Evolutionary conservation across 345 rosid genomes (phyloP), one percentile per base, ranked within the genome.

Genomic region (Lepidium didymum): DNA sequence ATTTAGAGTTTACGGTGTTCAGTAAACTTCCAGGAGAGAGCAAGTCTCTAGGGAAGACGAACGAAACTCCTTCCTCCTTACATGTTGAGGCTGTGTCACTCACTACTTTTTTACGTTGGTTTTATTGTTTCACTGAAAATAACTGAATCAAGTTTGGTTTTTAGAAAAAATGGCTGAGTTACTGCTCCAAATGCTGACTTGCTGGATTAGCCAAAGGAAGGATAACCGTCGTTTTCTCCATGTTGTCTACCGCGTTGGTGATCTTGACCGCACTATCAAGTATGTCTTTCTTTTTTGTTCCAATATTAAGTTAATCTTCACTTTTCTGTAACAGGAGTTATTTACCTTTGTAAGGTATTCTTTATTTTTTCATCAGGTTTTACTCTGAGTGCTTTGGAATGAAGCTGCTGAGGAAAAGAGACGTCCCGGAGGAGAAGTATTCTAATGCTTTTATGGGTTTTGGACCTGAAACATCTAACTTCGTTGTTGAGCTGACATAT

Each of bases 351-450:
- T 23, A 13, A 23, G 67, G 5, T 45, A n/a, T 16, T 49, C 3
- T 21, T 40, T 27, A 4, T 9, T 18, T 60, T 36, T 27, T 55
- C 50, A 29, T 29, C 70, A 88, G 98, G 80, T 92, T 92, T 62
- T 92, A 92, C 64, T 90, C 96, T 10, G 98, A 92, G 68, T 81
- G 90, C 72, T 86, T 90, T 42, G 98, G 98, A 58, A 92, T 92
- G 98, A 88, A 86, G 75, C 62, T 92, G 67, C 64, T 88, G 86
- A 88, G 98, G 83, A 49, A 92, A 67, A 90, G 98, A 77, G 98
- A 92, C 55, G 18, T 88, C 51, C 98, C 97, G 0, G 96, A 88
- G 54, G 97, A 90, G 85, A 92, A 90, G 71, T 92, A 88, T 77
- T 76, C 98, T 42, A 88, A 93, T 77, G 98, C 97, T 67, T 90